These are phyloP conservation scores for Fistulinella cinereoalba DNA, from an alignment of 1,284 basidiomycete genomes.

Conservation along the genomic window DNA sequence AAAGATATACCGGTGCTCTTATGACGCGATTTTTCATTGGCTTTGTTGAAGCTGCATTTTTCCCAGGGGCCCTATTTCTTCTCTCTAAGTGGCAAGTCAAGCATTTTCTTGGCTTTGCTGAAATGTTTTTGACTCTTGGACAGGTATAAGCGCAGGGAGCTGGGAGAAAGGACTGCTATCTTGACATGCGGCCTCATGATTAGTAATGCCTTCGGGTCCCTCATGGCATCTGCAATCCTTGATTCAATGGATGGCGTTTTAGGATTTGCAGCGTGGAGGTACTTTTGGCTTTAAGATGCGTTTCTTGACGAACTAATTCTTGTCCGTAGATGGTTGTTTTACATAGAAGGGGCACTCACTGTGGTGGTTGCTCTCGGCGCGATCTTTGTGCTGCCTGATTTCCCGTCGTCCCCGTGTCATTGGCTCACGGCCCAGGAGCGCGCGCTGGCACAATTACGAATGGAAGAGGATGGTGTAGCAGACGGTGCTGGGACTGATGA, in stretches of 20 bases:
- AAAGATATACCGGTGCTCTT: constrained; percentile 65
- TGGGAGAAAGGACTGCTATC: constrained; percentile 70
- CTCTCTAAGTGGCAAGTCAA: constrained; percentile 48
- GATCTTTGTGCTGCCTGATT: constrained; percentile 75
- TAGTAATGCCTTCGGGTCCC: constrained; percentile 79
- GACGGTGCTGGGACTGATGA: constrained; percentile 12
- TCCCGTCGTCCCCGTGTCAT: constrained; percentile 53
- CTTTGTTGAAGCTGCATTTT: constrained; percentile 67
- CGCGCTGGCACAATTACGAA: constrained; percentile 67
- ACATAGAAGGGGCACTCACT: constrained; percentile 67
- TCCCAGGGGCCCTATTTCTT: constrained; percentile 59
- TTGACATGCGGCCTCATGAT: constrained; percentile 73
- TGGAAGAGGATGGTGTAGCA: constrained; percentile 61
- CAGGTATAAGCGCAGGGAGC: constrained; percentile 60
- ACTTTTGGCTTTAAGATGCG: neutral
- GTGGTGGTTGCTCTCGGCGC: constrained; percentile 60
- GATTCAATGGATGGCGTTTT: constrained; percentile 68
- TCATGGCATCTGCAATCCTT: constrained; percentile 74
- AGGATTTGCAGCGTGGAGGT: constrained; percentile 75
- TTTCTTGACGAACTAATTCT: neutral
- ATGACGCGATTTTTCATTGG: constrained; percentile 75
- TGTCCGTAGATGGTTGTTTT: constrained; percentile 58
- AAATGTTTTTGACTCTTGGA: constrained; percentile 2
- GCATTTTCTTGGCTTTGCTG: neutral
- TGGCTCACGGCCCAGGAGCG: constrained; percentile 65